Percentiles rank a stretch among this genome's conserved stretches.
Evolutionary conservation across 2,329 filamentous ascomycete genomes (phyloP).

Genomic region (Penicillium sp.): DNA sequence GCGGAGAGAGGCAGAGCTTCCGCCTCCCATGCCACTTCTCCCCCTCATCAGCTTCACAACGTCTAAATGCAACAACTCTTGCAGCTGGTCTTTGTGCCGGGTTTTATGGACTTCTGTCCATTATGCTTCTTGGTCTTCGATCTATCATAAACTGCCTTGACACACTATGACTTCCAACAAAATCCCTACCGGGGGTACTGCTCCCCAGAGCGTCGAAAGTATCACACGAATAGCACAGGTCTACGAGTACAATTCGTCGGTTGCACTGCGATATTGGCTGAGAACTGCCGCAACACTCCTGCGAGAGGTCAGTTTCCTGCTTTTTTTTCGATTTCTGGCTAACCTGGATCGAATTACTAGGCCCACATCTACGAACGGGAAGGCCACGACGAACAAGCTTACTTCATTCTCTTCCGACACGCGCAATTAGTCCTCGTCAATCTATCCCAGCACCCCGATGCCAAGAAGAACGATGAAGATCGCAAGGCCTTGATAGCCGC

Average conservation of each 20-base stretch:
- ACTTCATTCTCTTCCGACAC: slow-evolving; percentile 87
- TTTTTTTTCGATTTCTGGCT: too few relatives aligned
- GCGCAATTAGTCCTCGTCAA: slow-evolving; percentile 79
- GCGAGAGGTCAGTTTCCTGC: slow-evolving; percentile 71
- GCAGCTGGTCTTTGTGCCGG: slow-evolving; percentile 18
- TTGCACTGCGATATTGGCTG: slow-evolving; percentile 79
- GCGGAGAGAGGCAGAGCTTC: slow-evolving; percentile 7
- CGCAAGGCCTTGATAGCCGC: slow-evolving; percentile 57
- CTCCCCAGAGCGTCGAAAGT: slow-evolving; percentile 73
- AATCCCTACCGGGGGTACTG: slow-evolving; percentile 37
- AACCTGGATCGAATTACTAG: slow-evolving; percentile 48
- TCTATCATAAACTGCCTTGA: neutral
- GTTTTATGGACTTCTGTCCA: slow-evolving; percentile 12
- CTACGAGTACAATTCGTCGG: slow-evolving; percentile 77
- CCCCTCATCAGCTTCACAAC: slow-evolving; percentile 2
- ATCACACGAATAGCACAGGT: slow-evolving; percentile 74
- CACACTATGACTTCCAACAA: slow-evolving; percentile 28
- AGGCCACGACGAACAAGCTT: slow-evolving; percentile 83
- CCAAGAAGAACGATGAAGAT: slow-evolving; percentile 61
- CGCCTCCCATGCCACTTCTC: slow-evolving; percentile 9
- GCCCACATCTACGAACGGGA: slow-evolving; percentile 83
- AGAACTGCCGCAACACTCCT: slow-evolving; percentile 76
- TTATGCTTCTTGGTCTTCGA: slow-evolving; percentile 18
- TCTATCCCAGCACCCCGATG: slow-evolving; percentile 74
- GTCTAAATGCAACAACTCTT: slow-evolving; percentile 28